Percentiles rank a stretch among this genome's conserved stretches.
Conservation (phyloP, 768 basidiomycete species). For the Candolleomyces aberdarensis region DNA sequence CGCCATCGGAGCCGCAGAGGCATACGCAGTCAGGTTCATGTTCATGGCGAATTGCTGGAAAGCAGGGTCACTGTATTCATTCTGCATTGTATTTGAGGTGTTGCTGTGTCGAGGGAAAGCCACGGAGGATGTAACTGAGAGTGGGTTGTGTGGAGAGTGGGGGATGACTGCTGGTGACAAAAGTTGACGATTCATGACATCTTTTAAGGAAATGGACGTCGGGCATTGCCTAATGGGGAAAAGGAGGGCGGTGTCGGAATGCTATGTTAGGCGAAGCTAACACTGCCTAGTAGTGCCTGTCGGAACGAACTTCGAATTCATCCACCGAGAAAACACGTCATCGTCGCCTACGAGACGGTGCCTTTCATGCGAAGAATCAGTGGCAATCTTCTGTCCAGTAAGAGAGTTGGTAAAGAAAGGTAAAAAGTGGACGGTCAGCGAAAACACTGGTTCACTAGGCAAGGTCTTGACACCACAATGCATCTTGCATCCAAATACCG, state of each 20-base stretch:
- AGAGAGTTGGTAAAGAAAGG: background rate
- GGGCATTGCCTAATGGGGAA: conserved; percentile 4
- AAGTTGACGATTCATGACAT: background rate
- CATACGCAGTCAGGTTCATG: conserved; percentile 14
- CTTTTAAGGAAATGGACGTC: background rate
- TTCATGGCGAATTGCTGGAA: conserved; percentile 17
- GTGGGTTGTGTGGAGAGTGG: background rate
- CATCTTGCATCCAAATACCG: too few relatives aligned
- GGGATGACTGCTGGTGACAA: background rate
- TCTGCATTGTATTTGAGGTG: conserved; percentile 18
- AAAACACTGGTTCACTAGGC: too few relatives aligned
- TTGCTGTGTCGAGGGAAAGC: background rate
- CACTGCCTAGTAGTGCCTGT: background rate
- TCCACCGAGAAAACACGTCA: background rate
- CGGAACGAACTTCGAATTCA: background rate
- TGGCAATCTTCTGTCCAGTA: background rate
- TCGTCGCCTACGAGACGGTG: background rate
- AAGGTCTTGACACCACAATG: too few relatives aligned
- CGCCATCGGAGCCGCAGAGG: background rate
- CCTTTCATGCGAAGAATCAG: background rate
- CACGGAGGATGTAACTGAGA: background rate
- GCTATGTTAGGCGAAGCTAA: background rate
- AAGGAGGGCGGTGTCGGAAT: background rate
- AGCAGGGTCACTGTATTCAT: conserved; percentile 12
- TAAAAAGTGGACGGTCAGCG: too few relatives aligned